Base-by-base conservation (phyloP, 495 filamentous ascomycete species). In the Aspergillus egyptiacus region DNA sequence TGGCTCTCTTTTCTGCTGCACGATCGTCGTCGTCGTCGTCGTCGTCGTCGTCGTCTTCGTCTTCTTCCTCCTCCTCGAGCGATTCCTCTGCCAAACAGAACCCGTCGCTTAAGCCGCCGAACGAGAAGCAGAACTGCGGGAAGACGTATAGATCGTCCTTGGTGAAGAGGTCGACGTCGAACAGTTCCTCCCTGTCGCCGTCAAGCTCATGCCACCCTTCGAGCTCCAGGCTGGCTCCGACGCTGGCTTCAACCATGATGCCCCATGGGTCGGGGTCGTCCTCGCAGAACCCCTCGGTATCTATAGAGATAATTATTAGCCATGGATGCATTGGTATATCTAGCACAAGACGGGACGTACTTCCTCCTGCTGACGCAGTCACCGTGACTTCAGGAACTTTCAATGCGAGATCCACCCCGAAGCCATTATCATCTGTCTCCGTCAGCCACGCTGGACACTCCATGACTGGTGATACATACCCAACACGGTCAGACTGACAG, bases 331-430 rank as follows among this genome's bases (percentile, higher is more conserved):
- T n/a, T n/a, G 25, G 9, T 17, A 13, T 25, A 5, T 3, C 7
- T 10, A 8, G 17, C 7, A 18, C 13, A 30, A 6, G 41, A 17
- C n/a, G 7, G 0, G 18, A 20, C 5, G 3, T 14, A 36, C 48
- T 43, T 36, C 43, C 48, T 18, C 48, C 48, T 4, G 27, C 48
- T 2, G 48, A 41, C 2, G 48, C 36, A 4, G 48, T 50, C 2
- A 50, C 38, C 13, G 38, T 50, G 24, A 50, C 6, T 11, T 50
- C 27, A 23, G 48, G 48, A 7, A 50, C 38, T 15, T 50, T 50
- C 18, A 50, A 13, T 8, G 37, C n/a, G 15, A 50, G 37, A 18
- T 50, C 48, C 13, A 50, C 48, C 15, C 39, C 39, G 30, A 50
- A 42, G 18, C 48, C 48, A 35, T 50, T 50, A 15, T 50, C 48